A percentile compares a stretch with the other conserved stretches of the same genome.
These are phyloP conservation scores for Hagleromyces aurorensis DNA, from an alignment of 805 yeast species.

Conservation along the genomic window DNA sequence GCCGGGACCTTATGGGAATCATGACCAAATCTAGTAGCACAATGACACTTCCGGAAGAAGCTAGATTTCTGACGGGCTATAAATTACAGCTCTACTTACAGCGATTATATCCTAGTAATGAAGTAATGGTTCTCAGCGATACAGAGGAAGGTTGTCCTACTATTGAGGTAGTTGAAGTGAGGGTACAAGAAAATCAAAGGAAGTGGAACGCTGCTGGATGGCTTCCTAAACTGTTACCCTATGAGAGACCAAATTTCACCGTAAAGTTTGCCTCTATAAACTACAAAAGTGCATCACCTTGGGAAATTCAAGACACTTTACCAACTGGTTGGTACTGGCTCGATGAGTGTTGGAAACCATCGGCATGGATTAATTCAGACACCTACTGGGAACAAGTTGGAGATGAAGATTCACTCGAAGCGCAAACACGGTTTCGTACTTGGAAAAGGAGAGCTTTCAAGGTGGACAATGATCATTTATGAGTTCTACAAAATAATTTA, in stretches of 20 bases:
- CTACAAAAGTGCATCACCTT: constrained; percentile 10
- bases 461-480: too few relatives aligned
- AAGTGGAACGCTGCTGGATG: constrained; percentile 25
- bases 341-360: constrained; percentile 23
- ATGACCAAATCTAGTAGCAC: too few relatives aligned
- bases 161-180: constrained; percentile 17
- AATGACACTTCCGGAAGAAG: constrained; percentile 13
- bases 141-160: constrained; percentile 1
- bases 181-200: constrained; percentile 25
- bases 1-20: too few relatives aligned
- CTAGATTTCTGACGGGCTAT: constrained; percentile 7
- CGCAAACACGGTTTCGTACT: constrained; percentile 23
- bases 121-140: constrained; percentile 1
- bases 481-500: too few relatives aligned
- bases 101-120: constrained; percentile 10
- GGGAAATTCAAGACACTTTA: constrained; percentile 16
- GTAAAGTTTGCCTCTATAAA: constrained; percentile 5
- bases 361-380: constrained; percentile 23
- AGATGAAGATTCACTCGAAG: constrained; percentile 16
- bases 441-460: constrained; percentile 21
- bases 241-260: constrained; percentile 18
- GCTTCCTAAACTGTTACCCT: constrained; percentile 18
- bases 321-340: constrained; percentile 23
- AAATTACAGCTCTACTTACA: constrained; percentile 11
- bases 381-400: constrained; percentile 24